Percentiles rank a stretch among this genome's conserved stretches.
Conservation (phyloP, 2,329 filamentous ascomycete species). For the Monilinia fructicola region DNA sequence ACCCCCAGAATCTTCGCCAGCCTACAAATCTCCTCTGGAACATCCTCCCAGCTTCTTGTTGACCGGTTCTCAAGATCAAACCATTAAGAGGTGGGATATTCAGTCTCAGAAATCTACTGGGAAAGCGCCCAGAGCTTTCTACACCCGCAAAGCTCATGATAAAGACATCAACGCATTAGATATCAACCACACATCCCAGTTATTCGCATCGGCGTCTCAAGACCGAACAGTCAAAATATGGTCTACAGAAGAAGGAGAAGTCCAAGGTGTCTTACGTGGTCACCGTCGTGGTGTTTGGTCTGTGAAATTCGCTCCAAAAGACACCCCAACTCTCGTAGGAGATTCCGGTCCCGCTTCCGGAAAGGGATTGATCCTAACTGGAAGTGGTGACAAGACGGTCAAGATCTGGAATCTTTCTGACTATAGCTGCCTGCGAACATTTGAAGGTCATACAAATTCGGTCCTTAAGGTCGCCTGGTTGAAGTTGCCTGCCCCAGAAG, state of each 20-base stretch:
- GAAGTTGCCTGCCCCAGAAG: constrained; percentile 49
- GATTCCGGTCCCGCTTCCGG: constrained; percentile 71
- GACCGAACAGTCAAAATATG: constrained; percentile 97
- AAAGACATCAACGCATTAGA: constrained; percentile 98
- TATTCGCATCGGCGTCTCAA: constrained; percentile 95
- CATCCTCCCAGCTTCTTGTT: constrained; percentile 82
- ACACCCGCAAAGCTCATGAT: constrained; percentile 93
- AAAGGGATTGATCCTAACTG: constrained; percentile 82
- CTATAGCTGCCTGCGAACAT: constrained; percentile 88
- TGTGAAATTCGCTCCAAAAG: constrained; percentile 80
- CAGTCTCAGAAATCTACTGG: constrained; percentile 48
- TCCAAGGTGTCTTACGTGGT: constrained; percentile 85
- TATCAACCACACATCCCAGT: constrained; percentile 67
- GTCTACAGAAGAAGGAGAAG: constrained; percentile 85
- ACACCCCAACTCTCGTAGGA: constrained; percentile 70
- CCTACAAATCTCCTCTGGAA: constrained; percentile 69
- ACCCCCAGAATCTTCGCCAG: constrained; percentile 67
- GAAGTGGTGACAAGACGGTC: constrained; percentile 92
- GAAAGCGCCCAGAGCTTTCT: constrained; percentile 65
- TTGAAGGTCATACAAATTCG: constrained; percentile 95
- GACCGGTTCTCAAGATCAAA: constrained; percentile 93
- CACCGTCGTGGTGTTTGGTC: constrained; percentile 97
- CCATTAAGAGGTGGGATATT: constrained; percentile 91
- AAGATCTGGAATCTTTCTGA: constrained; percentile 92
- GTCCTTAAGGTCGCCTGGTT: constrained; percentile 94